Percentiles rank a stretch among this genome's conserved stretches.
Evolutionary conservation across 2,329 filamentous ascomycete genomes (phyloP).

Genomic region (Talaromyces sp.): DNA sequence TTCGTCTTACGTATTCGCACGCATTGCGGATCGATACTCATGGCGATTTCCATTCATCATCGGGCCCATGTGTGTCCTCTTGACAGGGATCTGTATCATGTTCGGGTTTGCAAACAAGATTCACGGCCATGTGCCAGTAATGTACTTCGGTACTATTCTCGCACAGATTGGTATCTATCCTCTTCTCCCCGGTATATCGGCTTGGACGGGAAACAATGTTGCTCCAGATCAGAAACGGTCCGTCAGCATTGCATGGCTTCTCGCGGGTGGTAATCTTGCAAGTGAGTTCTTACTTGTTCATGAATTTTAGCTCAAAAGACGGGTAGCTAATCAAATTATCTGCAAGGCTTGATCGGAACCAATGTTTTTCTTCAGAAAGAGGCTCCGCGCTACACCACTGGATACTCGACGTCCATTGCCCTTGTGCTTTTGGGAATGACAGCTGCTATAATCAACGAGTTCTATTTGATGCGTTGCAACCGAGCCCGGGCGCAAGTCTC

Average conservation of each 20-base stretch:
- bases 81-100: not conserved
- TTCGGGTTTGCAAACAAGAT: not conserved
- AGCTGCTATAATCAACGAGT: conserved; percentile 23
- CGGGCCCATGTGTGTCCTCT: not conserved
- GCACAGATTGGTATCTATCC: conserved; percentile 17
- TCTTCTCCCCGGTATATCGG: conserved; percentile 24
- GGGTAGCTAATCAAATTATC: not conserved
- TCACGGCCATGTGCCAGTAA: not conserved
- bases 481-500: conserved; percentile 23
- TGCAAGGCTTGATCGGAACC: conserved; percentile 65
- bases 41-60: conserved; percentile 25
- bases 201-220: conserved; percentile 4
- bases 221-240: conserved; percentile 44
- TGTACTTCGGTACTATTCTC: not conserved
- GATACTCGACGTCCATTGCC: conserved; percentile 67
- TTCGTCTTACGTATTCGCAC: conserved; percentile 23
- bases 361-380: conserved; percentile 65
- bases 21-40: conserved; percentile 25
- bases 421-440: conserved; percentile 29
- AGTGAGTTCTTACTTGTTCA: not conserved
- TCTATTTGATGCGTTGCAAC: conserved; percentile 23
- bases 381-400: conserved; percentile 64
- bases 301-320: not conserved
- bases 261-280: not conserved
- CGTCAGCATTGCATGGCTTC: not conserved